These are phyloP conservation scores for Protomyces gravidus DNA, from an alignment of 1,139 yeast species.

Conservation along the genomic window DNA sequence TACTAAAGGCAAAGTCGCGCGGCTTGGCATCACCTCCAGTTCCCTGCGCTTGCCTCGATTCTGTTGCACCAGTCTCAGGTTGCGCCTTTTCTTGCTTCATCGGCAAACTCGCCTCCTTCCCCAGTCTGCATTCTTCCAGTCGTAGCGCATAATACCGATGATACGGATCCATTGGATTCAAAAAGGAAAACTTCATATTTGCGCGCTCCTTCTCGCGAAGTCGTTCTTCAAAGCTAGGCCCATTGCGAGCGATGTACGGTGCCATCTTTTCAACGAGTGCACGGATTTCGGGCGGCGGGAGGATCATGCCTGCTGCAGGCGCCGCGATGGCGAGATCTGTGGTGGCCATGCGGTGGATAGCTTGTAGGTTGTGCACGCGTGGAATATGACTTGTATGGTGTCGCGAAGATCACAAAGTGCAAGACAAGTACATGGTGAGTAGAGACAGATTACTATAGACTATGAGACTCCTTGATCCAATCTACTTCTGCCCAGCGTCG, in stretches of 20 bases:
- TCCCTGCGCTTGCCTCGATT: background rate
- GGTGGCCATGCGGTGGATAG: background rate
- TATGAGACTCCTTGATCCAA: background rate
- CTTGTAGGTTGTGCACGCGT: too few species aligned
- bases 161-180: constrained; percentile 53
- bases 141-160: constrained; percentile 55
- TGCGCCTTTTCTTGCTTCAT: constrained; percentile 18
- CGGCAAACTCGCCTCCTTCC: constrained; percentile 33
- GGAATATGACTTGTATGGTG: too few species aligned
- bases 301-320: constrained; percentile 40
- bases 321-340: background rate
- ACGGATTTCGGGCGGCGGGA: constrained; percentile 58
- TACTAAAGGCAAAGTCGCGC: constrained; percentile 48
- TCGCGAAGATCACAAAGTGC: too few species aligned
- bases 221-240: constrained; percentile 57
- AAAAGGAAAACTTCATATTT: constrained; percentile 59
- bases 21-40: constrained; percentile 38
- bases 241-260: constrained; percentile 65
- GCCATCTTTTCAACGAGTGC: constrained; percentile 68
- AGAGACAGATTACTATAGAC: background rate
- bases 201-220: constrained; percentile 48
- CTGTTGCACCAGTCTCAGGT: background rate
- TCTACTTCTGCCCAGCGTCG: background rate
- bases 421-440: background rate
- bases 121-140: constrained; percentile 37